Conservation (phyloP, 305 asterid species). For the Rubia balearica region DNA sequence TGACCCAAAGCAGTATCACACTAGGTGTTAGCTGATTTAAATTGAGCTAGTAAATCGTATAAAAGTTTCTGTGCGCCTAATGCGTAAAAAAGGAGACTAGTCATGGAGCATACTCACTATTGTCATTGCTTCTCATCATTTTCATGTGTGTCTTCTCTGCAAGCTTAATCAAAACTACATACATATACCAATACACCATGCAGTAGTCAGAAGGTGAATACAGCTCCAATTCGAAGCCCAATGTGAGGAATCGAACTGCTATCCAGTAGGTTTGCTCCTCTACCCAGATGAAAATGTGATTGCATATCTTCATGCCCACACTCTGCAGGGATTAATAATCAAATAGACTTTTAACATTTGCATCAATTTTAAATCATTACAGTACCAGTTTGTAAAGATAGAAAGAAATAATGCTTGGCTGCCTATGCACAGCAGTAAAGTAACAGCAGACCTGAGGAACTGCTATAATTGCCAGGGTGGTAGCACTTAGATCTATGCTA, state of each 20-base stretch:
- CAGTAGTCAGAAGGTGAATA: slow-evolving; percentile 87
- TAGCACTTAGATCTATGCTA: background rate
- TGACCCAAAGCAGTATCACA: background rate
- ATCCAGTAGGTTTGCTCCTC: slow-evolving; percentile 97
- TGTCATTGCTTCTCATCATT: slow-evolving; percentile 52
- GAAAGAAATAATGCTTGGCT: background rate
- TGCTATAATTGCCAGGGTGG: background rate
- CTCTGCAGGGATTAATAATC: slow-evolving; percentile 36
- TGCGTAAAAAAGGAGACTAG: background rate
- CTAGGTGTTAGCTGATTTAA: background rate
- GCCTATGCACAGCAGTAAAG: background rate
- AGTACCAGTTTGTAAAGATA: background rate
- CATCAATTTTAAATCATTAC: background rate
- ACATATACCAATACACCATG: slow-evolving; percentile 97
- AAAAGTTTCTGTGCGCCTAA: background rate
- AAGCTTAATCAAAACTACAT: slow-evolving; percentile 76
- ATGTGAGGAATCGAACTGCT: slow-evolving; percentile 73
- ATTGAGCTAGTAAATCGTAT: background rate
- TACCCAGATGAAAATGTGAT: slow-evolving; percentile 78
- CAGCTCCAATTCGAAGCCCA: slow-evolving; percentile 88
- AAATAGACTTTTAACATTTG: background rate
- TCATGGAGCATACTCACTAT: slow-evolving; percentile 44
- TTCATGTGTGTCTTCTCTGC: slow-evolving; percentile 87
- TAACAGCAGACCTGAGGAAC: background rate
- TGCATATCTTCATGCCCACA: slow-evolving; percentile 51